Evolutionary conservation across 2,329 filamentous ascomycete genomes (phyloP).

Genomic region (Trichoderma brevicompactum): DNA sequence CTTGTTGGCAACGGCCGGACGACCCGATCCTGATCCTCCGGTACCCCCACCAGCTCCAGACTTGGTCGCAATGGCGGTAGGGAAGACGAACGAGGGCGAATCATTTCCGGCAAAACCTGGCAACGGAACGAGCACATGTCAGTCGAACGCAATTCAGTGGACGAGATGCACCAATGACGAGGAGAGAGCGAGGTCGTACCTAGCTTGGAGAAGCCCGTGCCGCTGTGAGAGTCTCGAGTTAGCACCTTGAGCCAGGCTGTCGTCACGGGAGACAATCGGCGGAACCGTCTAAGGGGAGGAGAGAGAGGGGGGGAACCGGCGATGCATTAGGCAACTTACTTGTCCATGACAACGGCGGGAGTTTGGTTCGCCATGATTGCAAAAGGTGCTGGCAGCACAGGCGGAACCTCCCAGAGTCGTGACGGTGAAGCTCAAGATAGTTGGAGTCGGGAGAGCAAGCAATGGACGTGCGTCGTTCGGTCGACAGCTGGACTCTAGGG

Average conservation of each 20-base stretch:
- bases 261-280: conserved; percentile 30
- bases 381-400: conserved; percentile 35
- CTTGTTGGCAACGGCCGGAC: conserved; percentile 90
- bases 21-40: conserved; percentile 80
- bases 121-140: conserved; percentile 24
- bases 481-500: conserved; percentile 28
- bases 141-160: conserved; percentile 35
- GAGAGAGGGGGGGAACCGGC: conserved; percentile 37
- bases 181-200: conserved; percentile 60
- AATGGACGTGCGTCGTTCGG: conserved; percentile 22
- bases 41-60: conserved; percentile 67
- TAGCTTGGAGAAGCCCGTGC: conserved; percentile 98
- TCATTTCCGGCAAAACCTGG: conserved; percentile 98
- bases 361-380: conserved; percentile 90
- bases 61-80: conserved; percentile 97
- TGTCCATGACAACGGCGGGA: conserved; percentile 99
- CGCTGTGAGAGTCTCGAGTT: conserved; percentile 62
- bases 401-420: conserved; percentile 27
- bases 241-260: conserved; percentile 33
- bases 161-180: conserved; percentile 20
- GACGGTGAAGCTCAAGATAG: conserved; percentile 27
- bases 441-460: conserved; percentile 27
- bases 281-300: background rate
- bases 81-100: conserved; percentile 98
- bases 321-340: conserved; percentile 65